A percentile compares a stretch with the other conserved stretches of the same genome.
These are phyloP conservation scores for Sclerotinia borealis DNA, from an alignment of 2,329 filamentous ascomycete species.

Conservation along the genomic window DNA sequence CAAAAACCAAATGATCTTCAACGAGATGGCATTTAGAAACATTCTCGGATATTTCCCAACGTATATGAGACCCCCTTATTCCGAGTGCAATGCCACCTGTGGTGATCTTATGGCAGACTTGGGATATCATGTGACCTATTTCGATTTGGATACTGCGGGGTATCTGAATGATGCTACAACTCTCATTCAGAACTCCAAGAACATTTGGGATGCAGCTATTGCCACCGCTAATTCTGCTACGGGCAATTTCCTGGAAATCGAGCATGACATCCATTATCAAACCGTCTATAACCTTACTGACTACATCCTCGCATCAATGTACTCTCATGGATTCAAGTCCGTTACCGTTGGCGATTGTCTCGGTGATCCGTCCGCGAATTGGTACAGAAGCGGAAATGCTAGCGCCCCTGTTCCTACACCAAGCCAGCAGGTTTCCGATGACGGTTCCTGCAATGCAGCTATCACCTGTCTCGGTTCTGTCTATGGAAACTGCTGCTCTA, in stretches of 20 bases:
- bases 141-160: constrained; percentile 43
- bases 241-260: constrained; percentile 42
- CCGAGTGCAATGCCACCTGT: constrained; percentile 38
- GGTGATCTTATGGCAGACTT: constrained; percentile 35
- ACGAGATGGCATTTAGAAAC: constrained; percentile 50
- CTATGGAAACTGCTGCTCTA: constrained; percentile 18
- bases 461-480: constrained; percentile 17
- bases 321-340: constrained; percentile 33
- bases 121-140: constrained; percentile 43
- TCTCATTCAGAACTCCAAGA: constrained; percentile 42
- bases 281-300: constrained; percentile 34
- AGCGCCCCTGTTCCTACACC: constrained; percentile 2
- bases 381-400: constrained; percentile 35
- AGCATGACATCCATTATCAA: constrained; percentile 38
- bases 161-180: constrained; percentile 40
- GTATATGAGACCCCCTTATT: constrained; percentile 45
- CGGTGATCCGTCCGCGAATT: constrained; percentile 37
- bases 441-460: constrained; percentile 16
- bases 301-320: constrained; percentile 33
- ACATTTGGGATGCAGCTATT: constrained; percentile 33
- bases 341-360: constrained; percentile 44
- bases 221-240: constrained; percentile 16
- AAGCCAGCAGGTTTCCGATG: constrained; percentile 10
- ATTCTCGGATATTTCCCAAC: constrained; percentile 50
- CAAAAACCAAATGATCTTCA: constrained; percentile 45